Conservation (phyloP, 2,329 filamentous ascomycete species). For the Trichophyton mentagrophytes region DNA sequence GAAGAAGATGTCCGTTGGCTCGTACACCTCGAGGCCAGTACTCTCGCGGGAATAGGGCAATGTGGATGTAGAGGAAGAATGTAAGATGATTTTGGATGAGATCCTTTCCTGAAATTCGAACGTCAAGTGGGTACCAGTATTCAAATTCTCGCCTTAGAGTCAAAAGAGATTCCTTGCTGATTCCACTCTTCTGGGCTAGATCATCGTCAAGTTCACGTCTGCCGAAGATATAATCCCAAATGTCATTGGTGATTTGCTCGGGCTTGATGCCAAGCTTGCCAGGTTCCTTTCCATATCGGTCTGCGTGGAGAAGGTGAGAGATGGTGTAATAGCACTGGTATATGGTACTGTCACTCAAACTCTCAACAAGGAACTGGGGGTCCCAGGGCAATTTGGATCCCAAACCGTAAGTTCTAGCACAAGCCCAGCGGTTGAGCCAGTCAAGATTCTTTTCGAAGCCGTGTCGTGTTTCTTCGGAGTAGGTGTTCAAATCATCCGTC, state of each 20-base stretch:
- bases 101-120: slow-evolving; percentile 83
- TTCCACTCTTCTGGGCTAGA: slow-evolving; percentile 52
- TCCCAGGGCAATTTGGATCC: slow-evolving; percentile 96
- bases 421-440: slow-evolving; percentile 95
- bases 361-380: slow-evolving; percentile 77
- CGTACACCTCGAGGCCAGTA: slow-evolving; percentile 83
- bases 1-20: slow-evolving; percentile 80
- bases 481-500: slow-evolving; percentile 63
- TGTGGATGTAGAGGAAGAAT: slow-evolving; percentile 88
- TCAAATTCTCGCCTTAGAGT: slow-evolving; percentile 83
- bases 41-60: slow-evolving; percentile 73
- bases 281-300: slow-evolving; percentile 66
- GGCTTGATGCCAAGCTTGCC: slow-evolving; percentile 58
- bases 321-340: slow-evolving; percentile 59
- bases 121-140: slow-evolving; percentile 91
- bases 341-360: slow-evolving; percentile 79
- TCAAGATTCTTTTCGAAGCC: slow-evolving; percentile 73
- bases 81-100: slow-evolving; percentile 88
- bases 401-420: slow-evolving; percentile 78
- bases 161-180: slow-evolving; percentile 59
- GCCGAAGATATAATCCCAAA: slow-evolving; percentile 93
- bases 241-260: slow-evolving; percentile 85
- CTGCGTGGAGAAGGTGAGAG: slow-evolving; percentile 57
- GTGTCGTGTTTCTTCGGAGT: slow-evolving; percentile 61
- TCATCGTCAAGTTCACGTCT: slow-evolving; percentile 57